Base-by-base conservation (phyloP, 805 yeast genomes). In the Blastobotrys americana region DNA sequence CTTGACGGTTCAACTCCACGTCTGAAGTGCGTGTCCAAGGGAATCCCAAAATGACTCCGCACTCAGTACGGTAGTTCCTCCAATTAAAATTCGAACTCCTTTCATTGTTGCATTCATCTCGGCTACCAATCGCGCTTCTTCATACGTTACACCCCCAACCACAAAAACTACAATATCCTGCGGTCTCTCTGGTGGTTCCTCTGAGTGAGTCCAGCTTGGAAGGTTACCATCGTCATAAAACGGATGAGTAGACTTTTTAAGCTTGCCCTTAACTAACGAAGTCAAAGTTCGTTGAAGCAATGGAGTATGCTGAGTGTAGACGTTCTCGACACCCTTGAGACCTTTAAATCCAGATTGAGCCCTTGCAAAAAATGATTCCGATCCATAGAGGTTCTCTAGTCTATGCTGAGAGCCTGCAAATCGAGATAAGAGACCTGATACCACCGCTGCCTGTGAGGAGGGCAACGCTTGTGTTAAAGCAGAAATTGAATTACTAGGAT, bases 241-340 rank as follows among this genome's bases (percentile, higher is more conserved):
- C 20, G 77, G 79, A 51, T 71, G 74, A 38, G 60, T 55, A 17
- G 55, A 53, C 13, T 59, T 55, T 18, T 65, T 57, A 37, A 77
- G 60, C 49, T 66, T 67, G 35, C 73, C 73, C 43, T 64, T 63
- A 27, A 68, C 59, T 28, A 73, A 56, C 44, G 66, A 63, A 31
- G 66, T 64, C 28, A 78, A 56, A 0, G 75, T 63, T 20, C 61
- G 55, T 45, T 77, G 79, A 39, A 93, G 64, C 44, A 85, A 70
- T 5, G 98, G 96, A 37, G 77, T 70, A 58, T 89, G 95, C 66
- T 93, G 98, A 82, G 95, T 88, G 66, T 80, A 93, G 3, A 90
- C 73, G 49, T 69, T 69, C 40, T 69, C 73, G 10, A 68, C 72
- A 19, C 72, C 73, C 42, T 67, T 64, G 34, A 66, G 59, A 2